A percentile compares a stretch with the other conserved stretches of the same genome.
These are phyloP conservation scores for Erysimum cheiranthoides DNA, from an alignment of 345 rosid genomes.

Conservation along the genomic window DNA sequence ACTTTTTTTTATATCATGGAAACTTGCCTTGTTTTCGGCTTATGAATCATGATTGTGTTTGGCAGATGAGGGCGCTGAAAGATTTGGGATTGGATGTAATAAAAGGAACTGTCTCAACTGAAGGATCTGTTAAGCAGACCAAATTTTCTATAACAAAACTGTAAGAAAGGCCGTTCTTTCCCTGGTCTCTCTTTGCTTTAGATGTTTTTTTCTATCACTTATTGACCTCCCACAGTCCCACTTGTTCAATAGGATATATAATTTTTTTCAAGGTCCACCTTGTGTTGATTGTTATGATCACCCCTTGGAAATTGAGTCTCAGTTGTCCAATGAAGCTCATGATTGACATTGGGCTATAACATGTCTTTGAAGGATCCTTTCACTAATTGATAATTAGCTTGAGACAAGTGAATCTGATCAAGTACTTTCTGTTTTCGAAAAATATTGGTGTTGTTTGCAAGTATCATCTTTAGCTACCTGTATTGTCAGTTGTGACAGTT, in stretches of 20 bases:
- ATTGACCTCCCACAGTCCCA: constrained; percentile 14
- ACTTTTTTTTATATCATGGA: not conserved
- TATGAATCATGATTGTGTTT: constrained; percentile 11
- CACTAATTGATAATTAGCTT: not conserved
- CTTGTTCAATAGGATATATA: not conserved
- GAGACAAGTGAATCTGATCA: constrained; percentile 9
- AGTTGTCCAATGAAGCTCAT: not conserved
- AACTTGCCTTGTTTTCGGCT: constrained; percentile 22
- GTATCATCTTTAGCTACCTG: constrained; percentile 19
- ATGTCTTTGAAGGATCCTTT: not conserved
- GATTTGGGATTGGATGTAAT: constrained; percentile 85
- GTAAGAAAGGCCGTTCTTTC: constrained; percentile 56
- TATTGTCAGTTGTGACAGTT: not conserved
- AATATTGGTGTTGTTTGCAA: not conserved
- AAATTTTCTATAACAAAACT: constrained; percentile 70
- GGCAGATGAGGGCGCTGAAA: constrained; percentile 89
- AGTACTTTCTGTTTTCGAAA: not conserved
- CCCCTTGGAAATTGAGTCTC: not conserved
- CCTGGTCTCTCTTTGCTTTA: constrained; percentile 7
- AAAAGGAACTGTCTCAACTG: constrained; percentile 81
- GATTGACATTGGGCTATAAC: not conserved
- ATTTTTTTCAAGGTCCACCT: constrained; percentile 13
- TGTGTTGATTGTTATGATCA: constrained; percentile 7
- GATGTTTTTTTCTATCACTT: constrained; percentile 4
- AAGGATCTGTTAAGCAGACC: constrained; percentile 80